A percentile compares a stretch with the other conserved stretches of the same genome.
Conservation (phyloP, 176 grass and related monocot species). For the Echinochloa phyllopogon region DNA sequence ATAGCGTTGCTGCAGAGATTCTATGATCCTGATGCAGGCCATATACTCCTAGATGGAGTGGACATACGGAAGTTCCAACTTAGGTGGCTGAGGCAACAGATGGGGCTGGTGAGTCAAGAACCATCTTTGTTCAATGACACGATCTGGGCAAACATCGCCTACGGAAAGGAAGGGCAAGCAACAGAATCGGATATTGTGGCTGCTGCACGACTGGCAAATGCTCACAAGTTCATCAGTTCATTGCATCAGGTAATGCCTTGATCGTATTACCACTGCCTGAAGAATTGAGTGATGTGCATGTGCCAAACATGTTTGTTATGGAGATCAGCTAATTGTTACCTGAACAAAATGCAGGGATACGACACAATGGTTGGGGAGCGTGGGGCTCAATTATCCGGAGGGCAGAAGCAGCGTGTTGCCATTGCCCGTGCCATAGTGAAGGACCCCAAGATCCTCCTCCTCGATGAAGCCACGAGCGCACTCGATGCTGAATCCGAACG, state of each 20-base stretch:
- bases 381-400: constrained; percentile 73
- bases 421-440: constrained; percentile 73
- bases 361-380: constrained; percentile 69
- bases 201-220: constrained; percentile 58
- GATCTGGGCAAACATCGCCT: constrained; percentile 69
- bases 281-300: background rate
- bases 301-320: background rate
- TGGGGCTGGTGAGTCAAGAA: constrained; percentile 80
- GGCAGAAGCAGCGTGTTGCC: constrained; percentile 75
- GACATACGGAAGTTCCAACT: constrained; percentile 67
- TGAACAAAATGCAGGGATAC: constrained; percentile 61
- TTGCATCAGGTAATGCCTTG: constrained; percentile 56
- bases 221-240: constrained; percentile 69
- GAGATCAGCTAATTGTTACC: background rate
- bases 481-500: constrained; percentile 71
- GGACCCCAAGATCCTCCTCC: constrained; percentile 64
- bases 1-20: constrained; percentile 70
- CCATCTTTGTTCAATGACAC: constrained; percentile 71
- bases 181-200: constrained; percentile 56
- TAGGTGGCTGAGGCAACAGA: constrained; percentile 76
- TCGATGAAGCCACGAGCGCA: constrained; percentile 79
- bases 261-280: background rate
- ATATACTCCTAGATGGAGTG: constrained; percentile 65
- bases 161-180: constrained; percentile 63
- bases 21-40: constrained; percentile 59